Base-by-base conservation (phyloP, 257 asterid species). In the Salvia rosmarinus region DNA sequence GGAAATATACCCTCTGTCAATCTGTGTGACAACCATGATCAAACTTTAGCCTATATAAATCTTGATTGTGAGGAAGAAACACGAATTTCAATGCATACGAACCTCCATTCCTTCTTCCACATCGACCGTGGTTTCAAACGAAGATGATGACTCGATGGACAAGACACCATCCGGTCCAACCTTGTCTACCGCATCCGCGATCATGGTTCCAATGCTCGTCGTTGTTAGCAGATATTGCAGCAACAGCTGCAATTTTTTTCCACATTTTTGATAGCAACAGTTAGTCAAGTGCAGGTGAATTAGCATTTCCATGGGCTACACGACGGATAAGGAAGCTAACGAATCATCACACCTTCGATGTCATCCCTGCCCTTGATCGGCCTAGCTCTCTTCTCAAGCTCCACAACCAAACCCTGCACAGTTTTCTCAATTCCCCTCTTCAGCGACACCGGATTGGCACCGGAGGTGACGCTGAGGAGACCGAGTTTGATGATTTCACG, bases 91-190 rank as follows among this genome's bases (percentile, higher is more conserved):
- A 75, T 0, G 57, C 16, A n/a, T 11, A 80, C 86, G 5, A 4
- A 93, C 98, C 98, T 94, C 99, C 99, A 94, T 94, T 79, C 97
- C 97, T 69, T 94, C 97, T 86, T 94, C 99, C 49, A 94, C 99
- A 51, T 91, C 97, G 16, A 94, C 91, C 9, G 99, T 88, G 13
- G 99, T 94, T 82, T 91, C 97, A 74, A 94, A 94, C 47, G 97
- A 94, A 64, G 97, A 91, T 1, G 99, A 94, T 21, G 97, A 94
- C 86, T 94, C 99, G 6, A 94, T 94, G 70, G 99, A 94, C 60
- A 94, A 81, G 64, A 94, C 99, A 78, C 99, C 99, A 79, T 91
- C 97, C 6, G 99, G 97, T 67, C 99, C 97, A 47, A 94, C 99
- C 82, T 94, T 94, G 85, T 94, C 98, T 19, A 94, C 90, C 5